Base-by-base conservation (phyloP, 1,139 yeast genomes). In the Pichia sp. region DNA sequence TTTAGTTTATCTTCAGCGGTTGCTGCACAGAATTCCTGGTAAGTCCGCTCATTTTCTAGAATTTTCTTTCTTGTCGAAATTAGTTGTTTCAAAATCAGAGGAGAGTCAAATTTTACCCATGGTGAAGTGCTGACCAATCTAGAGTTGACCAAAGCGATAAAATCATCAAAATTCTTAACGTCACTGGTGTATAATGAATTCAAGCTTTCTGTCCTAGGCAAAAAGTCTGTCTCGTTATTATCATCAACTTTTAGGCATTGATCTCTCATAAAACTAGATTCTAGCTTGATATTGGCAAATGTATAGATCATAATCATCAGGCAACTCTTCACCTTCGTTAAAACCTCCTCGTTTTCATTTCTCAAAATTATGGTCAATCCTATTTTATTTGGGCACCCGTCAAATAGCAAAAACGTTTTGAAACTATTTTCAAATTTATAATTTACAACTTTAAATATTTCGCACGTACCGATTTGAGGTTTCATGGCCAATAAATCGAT, bases 321-420 rank as follows among this genome's bases (percentile, higher is more conserved):
- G 2, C 90, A 83, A 46, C 81, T 80, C 59, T 94, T 94, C 28
- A 90, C 73, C 45, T 78, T 77, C 43, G 78, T 73, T 50, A 90
- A 64, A 1, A 71, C 59, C 3, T 77, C 81, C 39, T 71, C 76
- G 52, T 75, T 74, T 0, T 79, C 82, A 3, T 98, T 98, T 48
- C 98, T 70, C 29, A 94, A 65, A 7, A 85, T 69, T 26, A 92
- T 74, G 0, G 98, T 88, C 40, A 92, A 83, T 0, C 98, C 98
- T 0, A 81, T 65, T 38, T 77, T 77, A 27, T 75, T 70, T 40
- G 84, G 81, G 53, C 88, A 81, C 0, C 97, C 97, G 2, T 81
- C 75, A 47, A 94, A 75, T 54, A 76, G 85, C 16, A 87, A 73
- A 59, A 81, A 86, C 0, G 95, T 79, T 58, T 87, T 85, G 11